These are phyloP conservation scores for Ceratocystis cacaofunesta DNA, from an alignment of 2,329 filamentous ascomycete species.

Conservation along the genomic window DNA sequence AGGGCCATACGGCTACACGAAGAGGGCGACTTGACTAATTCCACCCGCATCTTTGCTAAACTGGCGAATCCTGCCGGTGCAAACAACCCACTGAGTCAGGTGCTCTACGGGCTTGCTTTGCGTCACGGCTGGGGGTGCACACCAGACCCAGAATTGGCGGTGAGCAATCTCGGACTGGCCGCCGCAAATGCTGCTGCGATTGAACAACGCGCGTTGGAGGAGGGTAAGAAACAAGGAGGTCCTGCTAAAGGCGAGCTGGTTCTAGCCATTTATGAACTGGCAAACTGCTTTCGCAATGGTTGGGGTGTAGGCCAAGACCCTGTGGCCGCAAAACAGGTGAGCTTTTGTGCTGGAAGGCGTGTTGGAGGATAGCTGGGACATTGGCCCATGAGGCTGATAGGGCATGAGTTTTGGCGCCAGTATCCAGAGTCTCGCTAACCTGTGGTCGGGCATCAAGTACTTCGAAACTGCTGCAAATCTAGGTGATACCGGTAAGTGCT, in stretches of 20 bases:
- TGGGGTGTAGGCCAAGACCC: slow-evolving; percentile 85
- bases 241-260: slow-evolving; percentile 92
- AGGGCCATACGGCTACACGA: slow-evolving; percentile 93
- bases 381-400: neutral
- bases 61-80: slow-evolving; percentile 70
- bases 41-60: slow-evolving; percentile 70
- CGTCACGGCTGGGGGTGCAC: slow-evolving; percentile 86
- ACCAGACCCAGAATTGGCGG: slow-evolving; percentile 55
- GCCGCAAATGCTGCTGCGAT: slow-evolving; percentile 81
- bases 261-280: slow-evolving; percentile 88
- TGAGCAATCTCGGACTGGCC: slow-evolving; percentile 74
- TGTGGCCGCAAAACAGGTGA: slow-evolving; percentile 60
- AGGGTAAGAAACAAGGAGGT: slow-evolving; percentile 84
- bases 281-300: slow-evolving; percentile 82
- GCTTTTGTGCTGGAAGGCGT: slow-evolving; percentile 20
- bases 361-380: neutral
- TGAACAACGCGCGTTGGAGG: slow-evolving; percentile 69
- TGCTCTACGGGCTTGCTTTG: slow-evolving; percentile 83
- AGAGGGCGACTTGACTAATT: slow-evolving; percentile 58
- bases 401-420: neutral
- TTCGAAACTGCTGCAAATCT: slow-evolving; percentile 96
- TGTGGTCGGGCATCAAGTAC: slow-evolving; percentile 40
- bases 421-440: neutral
- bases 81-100: slow-evolving; percentile 89
- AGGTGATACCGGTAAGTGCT: slow-evolving; percentile 58